These are phyloP conservation scores for Fusarium subtropicale DNA, from an alignment of 2,329 filamentous ascomycete genomes.

Conservation along the genomic window DNA sequence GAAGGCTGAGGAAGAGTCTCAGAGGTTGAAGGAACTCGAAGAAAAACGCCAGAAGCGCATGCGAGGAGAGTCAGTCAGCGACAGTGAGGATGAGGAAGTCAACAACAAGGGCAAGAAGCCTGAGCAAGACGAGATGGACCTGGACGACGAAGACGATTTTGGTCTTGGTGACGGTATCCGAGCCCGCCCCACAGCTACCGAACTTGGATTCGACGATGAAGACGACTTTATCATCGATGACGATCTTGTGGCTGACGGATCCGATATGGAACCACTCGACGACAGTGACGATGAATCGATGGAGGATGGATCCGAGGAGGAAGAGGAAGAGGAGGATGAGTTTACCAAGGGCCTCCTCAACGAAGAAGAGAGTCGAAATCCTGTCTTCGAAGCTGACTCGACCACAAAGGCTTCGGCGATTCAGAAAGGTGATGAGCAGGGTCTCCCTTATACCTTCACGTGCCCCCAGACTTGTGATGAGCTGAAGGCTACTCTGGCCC, in stretches of 20 bases:
- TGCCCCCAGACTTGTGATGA: constrained; percentile 85
- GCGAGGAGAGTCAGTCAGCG: constrained; percentile 80
- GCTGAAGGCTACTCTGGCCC: constrained; percentile 73
- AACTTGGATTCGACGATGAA: constrained; percentile 87
- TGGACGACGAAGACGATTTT: constrained; percentile 65
- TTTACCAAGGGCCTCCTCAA: constrained; percentile 77
- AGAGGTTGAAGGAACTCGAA: constrained; percentile 82
- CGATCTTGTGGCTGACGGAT: constrained; percentile 85
- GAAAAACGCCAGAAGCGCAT: constrained; percentile 85
- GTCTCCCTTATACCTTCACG: constrained; percentile 84
- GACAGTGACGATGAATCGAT: constrained; percentile 66
- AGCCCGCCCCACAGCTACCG: constrained; percentile 66
- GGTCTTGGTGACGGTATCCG: constrained; percentile 70
- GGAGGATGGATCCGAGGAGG: constrained; percentile 56
- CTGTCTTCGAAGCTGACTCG: constrained; percentile 62
- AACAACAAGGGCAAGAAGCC: constrained; percentile 55
- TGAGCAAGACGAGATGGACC: constrained; percentile 51
- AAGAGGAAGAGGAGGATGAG: constrained; percentile 62
- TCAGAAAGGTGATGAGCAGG: constrained; percentile 61
- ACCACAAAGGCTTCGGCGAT: constrained; percentile 53
- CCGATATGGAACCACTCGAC: constrained; percentile 69
- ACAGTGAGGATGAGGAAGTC: constrained; percentile 70
- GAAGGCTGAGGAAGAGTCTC: constrained; percentile 79
- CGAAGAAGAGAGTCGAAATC: constrained; percentile 66
- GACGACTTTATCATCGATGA: constrained; percentile 94